Conservation (phyloP, 768 basidiomycete species). For the Suillus subaureus region DNA sequence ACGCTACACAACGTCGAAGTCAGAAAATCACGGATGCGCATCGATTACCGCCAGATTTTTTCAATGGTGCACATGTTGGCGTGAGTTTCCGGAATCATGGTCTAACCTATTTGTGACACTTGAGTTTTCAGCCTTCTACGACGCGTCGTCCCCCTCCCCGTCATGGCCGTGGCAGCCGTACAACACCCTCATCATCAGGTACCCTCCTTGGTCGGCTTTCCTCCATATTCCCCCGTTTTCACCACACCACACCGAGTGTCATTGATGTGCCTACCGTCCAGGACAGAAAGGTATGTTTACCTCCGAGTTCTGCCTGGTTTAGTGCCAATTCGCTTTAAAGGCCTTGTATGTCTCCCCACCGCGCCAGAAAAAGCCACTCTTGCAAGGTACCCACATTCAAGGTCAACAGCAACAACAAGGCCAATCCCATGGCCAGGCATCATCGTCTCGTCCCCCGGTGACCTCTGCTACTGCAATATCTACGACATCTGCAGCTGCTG, state of each 20-base stretch:
- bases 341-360: slow-evolving; percentile 3
- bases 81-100: neutral
- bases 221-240: neutral
- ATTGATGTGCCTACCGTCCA: neutral
- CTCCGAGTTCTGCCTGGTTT: neutral
- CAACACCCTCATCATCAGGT: neutral
- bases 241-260: neutral
- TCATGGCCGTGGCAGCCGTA: neutral
- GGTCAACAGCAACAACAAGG: slow-evolving; percentile 1
- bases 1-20: neutral
- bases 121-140: neutral
- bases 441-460: neutral
- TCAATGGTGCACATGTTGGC: neutral
- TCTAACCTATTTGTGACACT: neutral
- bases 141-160: neutral
- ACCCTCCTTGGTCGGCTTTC: neutral
- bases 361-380: neutral
- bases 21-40: neutral
- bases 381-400: neutral
- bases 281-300: neutral
- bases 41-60: neutral
- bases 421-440: neutral
- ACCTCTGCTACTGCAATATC: neutral
- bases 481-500: neutral
- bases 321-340: neutral